Base-by-base conservation (phyloP, 2,329 filamentous ascomycete species). In the Teratosphaeria destructans region DNA sequence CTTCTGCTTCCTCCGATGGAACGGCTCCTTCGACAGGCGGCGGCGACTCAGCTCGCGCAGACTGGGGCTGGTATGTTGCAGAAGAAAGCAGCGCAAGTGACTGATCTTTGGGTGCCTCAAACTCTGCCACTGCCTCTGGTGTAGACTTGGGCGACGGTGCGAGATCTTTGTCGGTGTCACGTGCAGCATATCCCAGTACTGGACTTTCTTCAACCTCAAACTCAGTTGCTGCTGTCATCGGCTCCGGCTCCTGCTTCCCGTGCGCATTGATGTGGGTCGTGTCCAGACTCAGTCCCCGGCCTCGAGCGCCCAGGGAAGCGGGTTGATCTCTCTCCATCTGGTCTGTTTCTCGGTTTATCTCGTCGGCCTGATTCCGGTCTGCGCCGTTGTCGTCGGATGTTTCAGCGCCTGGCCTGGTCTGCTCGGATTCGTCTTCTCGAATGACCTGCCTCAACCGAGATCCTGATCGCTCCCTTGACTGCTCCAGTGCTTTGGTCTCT, bases 181-280 rank as follows among this genome's bases (percentile, higher is more conserved):
- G 14, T 12, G 43, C 88, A 54, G 80, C 5, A 37, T 37, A 19
- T 55, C 84, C 86, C 16, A 90, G 74, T 2, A 84, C 83, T 8
- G 86, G 86, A 32, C 86, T 88, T 66, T 88, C 85, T 54, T 76
- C 72, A 14, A 66, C 67, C 59, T 79, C 76, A 55, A 79, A 76
- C 54, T 76, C 73, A 2, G 76, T 78, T 14, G 69, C 66, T 19
- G 71, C 72, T 29, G 74, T 76, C 55, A 70, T 65, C 26, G 69
- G 64, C n/a, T 69, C 64, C 19, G 72, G 70, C 19, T 70, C 70
- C 47, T 64, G 62, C 16, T 60, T 60, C 54, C 57, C 19, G 39
- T 57, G 55, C 62, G 61, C 60, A 54, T 57, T 57, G 10, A 68
- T 37, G 19, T 57, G 61, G 23, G 60, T 56, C 16, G 69, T 71